Evolutionary conservation across 139 green algal species (phyloP).

Genomic region (Microglena sp.): DNA sequence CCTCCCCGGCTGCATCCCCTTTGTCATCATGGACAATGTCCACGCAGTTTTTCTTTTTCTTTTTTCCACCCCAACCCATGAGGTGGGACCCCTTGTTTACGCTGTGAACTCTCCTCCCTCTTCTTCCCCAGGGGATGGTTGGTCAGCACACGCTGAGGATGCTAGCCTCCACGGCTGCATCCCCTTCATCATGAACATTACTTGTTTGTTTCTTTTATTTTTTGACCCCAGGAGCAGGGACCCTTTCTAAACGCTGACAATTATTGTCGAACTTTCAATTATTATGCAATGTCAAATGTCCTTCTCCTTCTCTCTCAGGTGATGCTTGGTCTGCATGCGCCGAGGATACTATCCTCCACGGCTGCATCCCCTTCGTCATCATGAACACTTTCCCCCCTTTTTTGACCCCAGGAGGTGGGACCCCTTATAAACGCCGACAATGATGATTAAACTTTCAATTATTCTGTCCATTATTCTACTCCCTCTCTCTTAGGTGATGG

Average conservation of each 20-base stretch:
- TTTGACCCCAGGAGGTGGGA: too few species aligned
- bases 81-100: too few species aligned
- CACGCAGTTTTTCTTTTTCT: slow-evolving; percentile 12
- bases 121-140: slow-evolving; percentile 43
- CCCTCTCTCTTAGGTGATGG: slow-evolving; percentile 37
- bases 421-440: too few species aligned
- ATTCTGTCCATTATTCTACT: too few species aligned
- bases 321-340: slow-evolving; percentile 40
- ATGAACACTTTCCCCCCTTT: slow-evolving; percentile 12
- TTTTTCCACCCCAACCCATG: too few species aligned
- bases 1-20: slow-evolving; percentile 58
- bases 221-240: too few species aligned
- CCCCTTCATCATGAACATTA: slow-evolving; percentile 35
- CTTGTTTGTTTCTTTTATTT: too few species aligned
- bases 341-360: slow-evolving; percentile 54
- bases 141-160: slow-evolving; percentile 34
- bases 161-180: slow-evolving; percentile 59
- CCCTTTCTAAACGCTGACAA: too few species aligned
- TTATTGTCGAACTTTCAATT: too few species aligned
- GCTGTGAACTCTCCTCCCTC: too few species aligned
- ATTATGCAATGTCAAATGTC: too few species aligned
- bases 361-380: slow-evolving; percentile 43
- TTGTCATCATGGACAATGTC: slow-evolving; percentile 28
- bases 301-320: slow-evolving; percentile 15
- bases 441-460: too few species aligned